A percentile compares a stretch with the other conserved stretches of the same genome.
phyloP scores from a whole-genome alignment of 176 grass and related monocot species.

The Oryza meyeriana region DNA sequence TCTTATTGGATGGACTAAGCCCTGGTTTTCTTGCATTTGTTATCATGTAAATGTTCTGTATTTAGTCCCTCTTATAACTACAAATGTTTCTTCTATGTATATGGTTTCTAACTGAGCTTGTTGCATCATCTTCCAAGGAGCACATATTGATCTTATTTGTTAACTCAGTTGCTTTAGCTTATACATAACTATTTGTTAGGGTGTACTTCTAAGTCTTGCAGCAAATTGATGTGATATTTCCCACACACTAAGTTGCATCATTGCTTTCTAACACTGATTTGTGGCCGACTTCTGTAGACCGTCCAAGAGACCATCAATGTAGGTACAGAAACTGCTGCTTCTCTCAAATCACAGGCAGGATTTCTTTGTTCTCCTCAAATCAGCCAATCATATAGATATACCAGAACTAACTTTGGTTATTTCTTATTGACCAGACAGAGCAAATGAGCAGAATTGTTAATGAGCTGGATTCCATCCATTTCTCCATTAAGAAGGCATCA shows the following conservation, averaged over 20 bases:
- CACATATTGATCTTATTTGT: constrained; percentile 7
- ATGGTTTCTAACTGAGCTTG: background rate
- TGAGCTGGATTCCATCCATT: constrained; percentile 97
- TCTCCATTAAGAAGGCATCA: constrained; percentile 96
- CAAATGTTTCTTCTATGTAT: background rate
- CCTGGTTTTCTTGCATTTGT: background rate
- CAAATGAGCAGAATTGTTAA: constrained; percentile 98
- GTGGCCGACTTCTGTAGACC: constrained; percentile 51
- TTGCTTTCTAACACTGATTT: constrained; percentile 32
- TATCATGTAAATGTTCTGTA: background rate
- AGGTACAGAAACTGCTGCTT: constrained; percentile 85
- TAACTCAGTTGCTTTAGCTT: constrained; percentile 1
- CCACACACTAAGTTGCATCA: background rate
- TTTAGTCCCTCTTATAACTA: background rate
- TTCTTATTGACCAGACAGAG: constrained; percentile 67
- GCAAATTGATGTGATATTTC: background rate
- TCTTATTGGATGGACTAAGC: background rate
- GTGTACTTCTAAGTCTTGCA: background rate
- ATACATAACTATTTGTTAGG: background rate
- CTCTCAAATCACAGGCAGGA: constrained; percentile 81
- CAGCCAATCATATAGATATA: background rate
- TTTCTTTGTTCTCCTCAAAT: constrained; percentile 14
- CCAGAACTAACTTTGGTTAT: constrained; percentile 1
- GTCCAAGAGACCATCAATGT: constrained; percentile 91
- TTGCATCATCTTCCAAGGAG: constrained; percentile 10